Conservation (phyloP, 306 rosid species). For the Hippophae rhamnoides region DNA sequence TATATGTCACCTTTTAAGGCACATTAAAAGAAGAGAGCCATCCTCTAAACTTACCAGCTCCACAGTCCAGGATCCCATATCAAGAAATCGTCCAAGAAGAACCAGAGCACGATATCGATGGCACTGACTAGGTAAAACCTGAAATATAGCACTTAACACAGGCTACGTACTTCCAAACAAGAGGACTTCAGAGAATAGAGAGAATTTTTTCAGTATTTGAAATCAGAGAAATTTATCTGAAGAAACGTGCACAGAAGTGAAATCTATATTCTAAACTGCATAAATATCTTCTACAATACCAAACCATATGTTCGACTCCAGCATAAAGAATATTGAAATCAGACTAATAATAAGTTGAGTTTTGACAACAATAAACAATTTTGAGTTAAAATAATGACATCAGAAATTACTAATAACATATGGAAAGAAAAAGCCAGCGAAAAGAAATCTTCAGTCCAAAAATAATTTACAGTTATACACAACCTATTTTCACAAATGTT, state of each 20-base stretch:
- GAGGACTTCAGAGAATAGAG: neutral
- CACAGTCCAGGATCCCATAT: slow-evolving; percentile 99
- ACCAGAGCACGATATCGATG: slow-evolving; percentile 86
- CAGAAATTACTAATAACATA: slow-evolving; percentile 1
- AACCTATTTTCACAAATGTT: slow-evolving; percentile 16
- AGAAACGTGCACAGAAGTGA: too few species aligned
- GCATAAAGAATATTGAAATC: too few species aligned
- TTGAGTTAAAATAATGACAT: neutral
- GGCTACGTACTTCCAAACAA: slow-evolving; percentile 7
- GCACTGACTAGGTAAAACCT: slow-evolving; percentile 94
- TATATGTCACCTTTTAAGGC: slow-evolving; percentile 6
- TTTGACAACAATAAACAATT: too few species aligned
- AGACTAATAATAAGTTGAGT: too few species aligned
- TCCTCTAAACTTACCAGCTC: slow-evolving; percentile 56
- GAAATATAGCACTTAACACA: slow-evolving; percentile 20
- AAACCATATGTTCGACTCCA: too few species aligned
- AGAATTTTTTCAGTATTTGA: neutral
- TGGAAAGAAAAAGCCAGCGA: slow-evolving; percentile 13
- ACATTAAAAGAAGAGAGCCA: slow-evolving; percentile 7
- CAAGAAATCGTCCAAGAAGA: slow-evolving; percentile 95
- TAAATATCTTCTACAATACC: too few species aligned
- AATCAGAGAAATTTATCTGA: too few species aligned
- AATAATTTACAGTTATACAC: slow-evolving; percentile 12
- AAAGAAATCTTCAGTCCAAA: slow-evolving; percentile 9
- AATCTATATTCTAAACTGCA: too few species aligned